Percentiles rank a stretch among this genome's conserved stretches.
phyloP scores from a whole-genome alignment of 768 basidiomycete species.

The Guyanaporus albipodus region DNA sequence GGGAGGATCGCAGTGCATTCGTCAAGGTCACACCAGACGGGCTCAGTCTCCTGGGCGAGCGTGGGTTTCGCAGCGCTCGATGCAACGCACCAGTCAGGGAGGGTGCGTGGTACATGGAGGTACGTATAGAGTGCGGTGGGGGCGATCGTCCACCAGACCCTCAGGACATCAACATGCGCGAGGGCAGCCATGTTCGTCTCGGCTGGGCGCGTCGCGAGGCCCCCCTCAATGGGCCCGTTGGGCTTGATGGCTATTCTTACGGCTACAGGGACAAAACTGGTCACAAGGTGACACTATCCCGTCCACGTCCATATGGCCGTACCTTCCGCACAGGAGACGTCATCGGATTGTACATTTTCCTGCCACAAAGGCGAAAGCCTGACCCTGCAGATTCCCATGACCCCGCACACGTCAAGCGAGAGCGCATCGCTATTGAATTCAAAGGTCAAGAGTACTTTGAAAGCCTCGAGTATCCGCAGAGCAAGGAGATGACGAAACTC shows the following conservation, averaged over 20 bases:
- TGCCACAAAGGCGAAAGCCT: slow-evolving; percentile 65
- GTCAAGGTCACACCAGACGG: slow-evolving; percentile 79
- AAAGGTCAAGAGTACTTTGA: slow-evolving; percentile 99
- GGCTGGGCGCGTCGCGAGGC: slow-evolving; percentile 94
- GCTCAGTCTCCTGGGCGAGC: slow-evolving; percentile 69
- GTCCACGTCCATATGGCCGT: slow-evolving; percentile 72
- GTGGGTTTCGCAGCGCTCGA: slow-evolving; percentile 87
- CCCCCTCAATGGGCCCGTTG: slow-evolving; percentile 88
- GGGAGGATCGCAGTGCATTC: slow-evolving; percentile 88
- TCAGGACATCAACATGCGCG: slow-evolving; percentile 45
- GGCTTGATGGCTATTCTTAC: slow-evolving; percentile 92
- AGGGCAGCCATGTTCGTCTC: slow-evolving; percentile 81
- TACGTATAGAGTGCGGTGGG: slow-evolving; percentile 71
- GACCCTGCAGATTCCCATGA: slow-evolving; percentile 64
- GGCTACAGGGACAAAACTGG: slow-evolving; percentile 89
- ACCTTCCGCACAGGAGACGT: slow-evolving; percentile 80
- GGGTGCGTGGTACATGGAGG: slow-evolving; percentile 94
- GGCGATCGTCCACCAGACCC: slow-evolving; percentile 46
- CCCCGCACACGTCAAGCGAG: slow-evolving; percentile 79
- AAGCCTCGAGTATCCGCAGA: slow-evolving; percentile 79
- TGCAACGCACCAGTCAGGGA: slow-evolving; percentile 86
- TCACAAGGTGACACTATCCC: slow-evolving; percentile 83
- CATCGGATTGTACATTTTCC: slow-evolving; percentile 88
- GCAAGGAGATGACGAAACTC: slow-evolving; percentile 89
- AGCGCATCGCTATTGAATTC: slow-evolving; percentile 90